These are phyloP conservation scores for Hymenoscyphus fructigenus DNA, from an alignment of 2,329 filamentous ascomycete species.

Conservation along the genomic window DNA sequence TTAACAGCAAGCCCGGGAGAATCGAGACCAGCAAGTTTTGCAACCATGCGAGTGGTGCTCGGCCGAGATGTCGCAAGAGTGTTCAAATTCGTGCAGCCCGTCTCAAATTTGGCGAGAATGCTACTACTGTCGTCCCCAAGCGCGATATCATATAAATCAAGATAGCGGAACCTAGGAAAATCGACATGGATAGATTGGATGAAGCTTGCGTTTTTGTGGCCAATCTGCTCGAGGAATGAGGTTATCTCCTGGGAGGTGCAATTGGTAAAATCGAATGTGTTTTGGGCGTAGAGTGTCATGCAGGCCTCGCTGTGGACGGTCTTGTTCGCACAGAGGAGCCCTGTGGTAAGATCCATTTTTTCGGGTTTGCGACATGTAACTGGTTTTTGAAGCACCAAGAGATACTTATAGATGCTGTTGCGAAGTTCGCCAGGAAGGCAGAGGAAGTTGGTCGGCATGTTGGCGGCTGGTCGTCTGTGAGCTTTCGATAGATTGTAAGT, in stretches of 20 bases:
- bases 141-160: conserved; percentile 12
- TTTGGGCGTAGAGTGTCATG: conserved; percentile 25
- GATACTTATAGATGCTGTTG: too few species aligned
- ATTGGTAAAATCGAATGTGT: conserved; percentile 26
- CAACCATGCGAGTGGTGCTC: conserved; percentile 9
- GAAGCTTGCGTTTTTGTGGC: conserved; percentile 23
- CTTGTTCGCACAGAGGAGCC: conserved; percentile 25
- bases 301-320: conserved; percentile 27
- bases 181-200: conserved; percentile 22
- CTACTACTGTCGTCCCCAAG: conserved; percentile 13
- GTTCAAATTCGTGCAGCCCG: conserved; percentile 20
- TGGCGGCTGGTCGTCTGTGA: too few species aligned
- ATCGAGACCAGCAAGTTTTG: conserved; percentile 12
- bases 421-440: too few species aligned
- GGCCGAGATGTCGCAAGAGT: conserved; percentile 19
- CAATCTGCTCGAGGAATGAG: conserved; percentile 27
- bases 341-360: background rate
- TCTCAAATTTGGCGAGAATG: conserved; percentile 24
- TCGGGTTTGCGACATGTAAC: too few species aligned
- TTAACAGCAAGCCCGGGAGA: conserved; percentile 15
- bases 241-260: conserved; percentile 10
- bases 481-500: too few species aligned
- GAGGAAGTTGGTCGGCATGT: too few species aligned
- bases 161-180: conserved; percentile 22
- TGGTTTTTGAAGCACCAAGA: too few species aligned